These are phyloP conservation scores for Cystobasidium tubakii DNA, from an alignment of 768 basidiomycete genomes.

Conservation along the genomic window DNA sequence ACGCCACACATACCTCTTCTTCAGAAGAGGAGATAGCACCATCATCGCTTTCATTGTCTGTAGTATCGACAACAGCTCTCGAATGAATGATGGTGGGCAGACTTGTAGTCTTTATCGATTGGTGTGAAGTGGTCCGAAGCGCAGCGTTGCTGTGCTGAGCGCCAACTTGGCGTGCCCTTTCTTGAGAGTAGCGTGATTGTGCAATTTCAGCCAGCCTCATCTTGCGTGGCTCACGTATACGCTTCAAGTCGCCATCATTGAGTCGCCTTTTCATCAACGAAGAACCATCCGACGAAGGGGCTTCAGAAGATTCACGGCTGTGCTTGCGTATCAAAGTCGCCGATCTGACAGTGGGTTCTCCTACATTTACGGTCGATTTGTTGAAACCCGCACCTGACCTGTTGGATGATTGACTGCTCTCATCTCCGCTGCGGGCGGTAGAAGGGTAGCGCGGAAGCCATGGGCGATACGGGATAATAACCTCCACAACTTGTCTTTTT, in stretches of 20 bases:
- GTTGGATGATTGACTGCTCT: background rate
- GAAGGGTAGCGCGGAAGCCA: background rate
- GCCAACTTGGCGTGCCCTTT: background rate
- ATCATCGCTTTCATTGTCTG: background rate
- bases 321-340: background rate
- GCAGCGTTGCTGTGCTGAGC: background rate
- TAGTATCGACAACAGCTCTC: background rate
- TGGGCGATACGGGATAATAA: conserved; percentile 18
- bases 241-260: background rate
- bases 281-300: no score
- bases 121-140: background rate
- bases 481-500: conserved; percentile 1
- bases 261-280: background rate
- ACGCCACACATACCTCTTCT: background rate
- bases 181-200: background rate
- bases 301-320: background rate
- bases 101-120: background rate
- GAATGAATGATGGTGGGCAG: conserved; percentile 1
- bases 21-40: background rate
- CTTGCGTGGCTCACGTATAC: background rate
- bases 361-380: background rate
- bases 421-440: background rate
- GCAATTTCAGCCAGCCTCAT: background rate
- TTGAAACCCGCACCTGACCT: background rate
- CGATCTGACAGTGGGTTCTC: background rate